These are phyloP conservation scores for Taphrina wiesneri DNA, from an alignment of 1,139 yeast genomes.

Conservation along the genomic window DNA sequence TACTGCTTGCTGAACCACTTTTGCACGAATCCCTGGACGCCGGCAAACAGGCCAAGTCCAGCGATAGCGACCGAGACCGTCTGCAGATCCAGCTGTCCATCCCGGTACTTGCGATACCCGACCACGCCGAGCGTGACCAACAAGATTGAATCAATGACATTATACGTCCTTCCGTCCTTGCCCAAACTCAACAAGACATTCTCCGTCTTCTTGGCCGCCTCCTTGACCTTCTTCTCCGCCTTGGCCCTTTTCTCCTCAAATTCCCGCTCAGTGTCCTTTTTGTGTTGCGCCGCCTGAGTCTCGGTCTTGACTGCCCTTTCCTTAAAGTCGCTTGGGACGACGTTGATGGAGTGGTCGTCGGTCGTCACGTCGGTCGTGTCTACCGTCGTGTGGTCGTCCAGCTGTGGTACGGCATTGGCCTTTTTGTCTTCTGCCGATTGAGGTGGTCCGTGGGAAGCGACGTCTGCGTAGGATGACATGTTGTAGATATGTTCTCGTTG, in stretches of 20 bases:
- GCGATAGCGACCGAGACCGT: slow-evolving; percentile 14
- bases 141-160: slow-evolving; percentile 18
- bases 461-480: slow-evolving; percentile 29
- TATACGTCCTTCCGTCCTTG: slow-evolving; percentile 25
- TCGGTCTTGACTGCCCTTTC: slow-evolving; percentile 29
- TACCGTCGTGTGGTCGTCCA: slow-evolving; percentile 17
- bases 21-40: slow-evolving; percentile 25
- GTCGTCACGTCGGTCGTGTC: slow-evolving; percentile 15
- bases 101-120: slow-evolving; percentile 22
- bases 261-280: slow-evolving; percentile 2
- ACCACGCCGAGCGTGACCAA: slow-evolving; percentile 26
- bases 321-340: slow-evolving; percentile 26
- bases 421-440: slow-evolving; percentile 23
- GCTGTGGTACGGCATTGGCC: slow-evolving; percentile 9
- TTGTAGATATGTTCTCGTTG: neutral
- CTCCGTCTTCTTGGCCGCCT: slow-evolving; percentile 28
- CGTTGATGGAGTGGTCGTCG: slow-evolving; percentile 25
- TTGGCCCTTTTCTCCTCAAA: neutral
- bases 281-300: slow-evolving; percentile 25
- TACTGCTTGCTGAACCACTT: slow-evolving; percentile 27
- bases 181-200: slow-evolving; percentile 20
- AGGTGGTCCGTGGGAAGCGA: slow-evolving; percentile 26
- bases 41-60: slow-evolving; percentile 29
- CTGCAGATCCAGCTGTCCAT: slow-evolving; percentile 24
- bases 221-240: slow-evolving; percentile 19